Conservation (phyloP, 345 rosid species). For the Hibiscus mutabilis region DNA sequence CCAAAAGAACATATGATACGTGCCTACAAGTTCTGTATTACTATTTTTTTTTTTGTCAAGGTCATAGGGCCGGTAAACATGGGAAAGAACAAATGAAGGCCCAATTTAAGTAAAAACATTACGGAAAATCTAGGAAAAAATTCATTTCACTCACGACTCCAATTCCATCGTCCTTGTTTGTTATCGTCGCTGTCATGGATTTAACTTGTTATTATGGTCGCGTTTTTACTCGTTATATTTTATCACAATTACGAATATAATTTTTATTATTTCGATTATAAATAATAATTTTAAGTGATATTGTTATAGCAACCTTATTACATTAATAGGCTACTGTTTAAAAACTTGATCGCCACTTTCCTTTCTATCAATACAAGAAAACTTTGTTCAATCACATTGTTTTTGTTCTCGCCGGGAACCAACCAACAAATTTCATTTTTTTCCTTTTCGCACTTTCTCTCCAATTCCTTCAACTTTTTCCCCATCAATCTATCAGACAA, state of each 20-base stretch:
- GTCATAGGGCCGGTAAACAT: not conserved
- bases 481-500: not conserved
- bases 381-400: not conserved
- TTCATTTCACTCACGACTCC: not conserved
- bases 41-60: too few relatives aligned
- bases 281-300: too few relatives aligned
- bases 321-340: too few relatives aligned
- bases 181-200: too few relatives aligned
- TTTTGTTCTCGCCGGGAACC: constrained; percentile 4
- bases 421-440: not conserved
- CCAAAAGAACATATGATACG: too few relatives aligned
- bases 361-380: not conserved
- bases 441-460: not conserved
- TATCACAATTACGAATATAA: too few relatives aligned
- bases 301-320: too few relatives aligned
- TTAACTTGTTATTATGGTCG: too few relatives aligned
- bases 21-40: too few relatives aligned
- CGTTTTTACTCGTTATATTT: too few relatives aligned
- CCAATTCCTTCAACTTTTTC: not conserved
- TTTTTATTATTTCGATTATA: too few relatives aligned
- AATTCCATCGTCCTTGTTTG: not conserved
- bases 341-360: too few relatives aligned
- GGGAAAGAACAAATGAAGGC: not conserved
- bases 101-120: constrained; percentile 10
- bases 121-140: constrained; percentile 3